Evolutionary conservation across 2,329 filamentous ascomycete genomes (phyloP), one percentile per base, ranked within the genome.

Genomic region (Alternaria rosae): DNA sequence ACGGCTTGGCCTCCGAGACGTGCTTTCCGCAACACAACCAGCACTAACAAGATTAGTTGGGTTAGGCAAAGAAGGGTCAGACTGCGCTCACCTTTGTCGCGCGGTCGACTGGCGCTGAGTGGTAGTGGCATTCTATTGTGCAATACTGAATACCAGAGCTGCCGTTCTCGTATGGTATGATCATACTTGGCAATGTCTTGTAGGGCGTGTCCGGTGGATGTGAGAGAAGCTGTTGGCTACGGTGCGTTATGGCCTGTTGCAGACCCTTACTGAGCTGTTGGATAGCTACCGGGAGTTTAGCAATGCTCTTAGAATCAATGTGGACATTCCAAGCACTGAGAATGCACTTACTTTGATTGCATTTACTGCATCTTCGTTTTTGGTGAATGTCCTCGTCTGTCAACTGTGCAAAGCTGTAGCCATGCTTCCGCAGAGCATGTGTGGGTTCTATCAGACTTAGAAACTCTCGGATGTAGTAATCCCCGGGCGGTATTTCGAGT

Each of bases 351-450:
- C 67, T 55, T 57, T 67, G 66, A 17, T 56, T 58, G 30, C 67
- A 70, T 12, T 44, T 42, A 15, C 21, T 48, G 32, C 67, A 70
- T 30, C 59, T 59, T 17, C 59, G 60, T 50, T 67, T 67, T 50
- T 48, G 11, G 4, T 61, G 23, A 21, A 70, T 51, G 7, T 68
- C 64, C 20, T 54, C 57, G 11, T 55, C 54, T 21, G 60, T 61
- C 9, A 70, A 54, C 11, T 47, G 61, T 25, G 58, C 32, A 1
- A 53, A 43, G 11, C 54, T 26, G 17, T 66, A 67, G 13, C 63
- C 67, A n/a, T 70, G 54, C 51, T 55, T 66, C 21, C 55, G 50
- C 38, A 58, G 41, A 17, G 7, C 43, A 5, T 42, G 41, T 25
- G 28, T 4, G 5, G 48, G 10, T 32, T 64, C 65, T 10, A 64